phyloP scores from a whole-genome alignment of 495 filamentous ascomycete genomes.

The Xylaria castorea region DNA sequence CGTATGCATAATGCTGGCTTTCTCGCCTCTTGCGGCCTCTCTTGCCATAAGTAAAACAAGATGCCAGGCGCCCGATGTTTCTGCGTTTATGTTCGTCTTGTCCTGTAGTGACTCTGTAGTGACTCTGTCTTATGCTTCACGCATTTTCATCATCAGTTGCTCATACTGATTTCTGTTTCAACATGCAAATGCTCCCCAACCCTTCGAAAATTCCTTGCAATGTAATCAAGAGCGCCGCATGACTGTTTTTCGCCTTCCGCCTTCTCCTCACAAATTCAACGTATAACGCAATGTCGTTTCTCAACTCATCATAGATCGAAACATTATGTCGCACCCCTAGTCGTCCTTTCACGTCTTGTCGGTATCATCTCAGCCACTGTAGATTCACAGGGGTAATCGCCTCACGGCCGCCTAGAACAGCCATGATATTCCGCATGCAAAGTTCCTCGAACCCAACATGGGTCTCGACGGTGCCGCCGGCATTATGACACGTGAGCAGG shows the following conservation, averaged over 20 bases:
- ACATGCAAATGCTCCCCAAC: neutral
- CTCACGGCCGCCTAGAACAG: slow-evolving; percentile 59
- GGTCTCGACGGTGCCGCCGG: slow-evolving; percentile 73
- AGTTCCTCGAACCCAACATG: slow-evolving; percentile 75
- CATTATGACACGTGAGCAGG: slow-evolving; percentile 73
- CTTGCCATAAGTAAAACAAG: neutral
- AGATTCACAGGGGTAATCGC: slow-evolving; percentile 71
- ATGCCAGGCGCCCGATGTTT: neutral
- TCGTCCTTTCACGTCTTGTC: slow-evolving; percentile 15
- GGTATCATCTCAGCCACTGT: slow-evolving; percentile 50
- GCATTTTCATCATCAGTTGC: neutral
- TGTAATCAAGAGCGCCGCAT: neutral
- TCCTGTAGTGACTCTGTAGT: neutral
- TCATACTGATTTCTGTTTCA: neutral
- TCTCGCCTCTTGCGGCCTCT: neutral
- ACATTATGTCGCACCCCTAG: neutral
- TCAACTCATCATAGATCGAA: neutral
- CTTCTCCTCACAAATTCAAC: neutral
- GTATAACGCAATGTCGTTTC: neutral
- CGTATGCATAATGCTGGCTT: neutral
- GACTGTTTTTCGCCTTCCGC: neutral
- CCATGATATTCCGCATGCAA: slow-evolving; percentile 74
- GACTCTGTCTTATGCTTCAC: slow-evolving; percentile 5
- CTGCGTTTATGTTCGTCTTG: slow-evolving; percentile 1
- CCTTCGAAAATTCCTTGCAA: neutral